phyloP scores from a whole-genome alignment of 305 asterid species.

The Fraxinus baroniana region DNA sequence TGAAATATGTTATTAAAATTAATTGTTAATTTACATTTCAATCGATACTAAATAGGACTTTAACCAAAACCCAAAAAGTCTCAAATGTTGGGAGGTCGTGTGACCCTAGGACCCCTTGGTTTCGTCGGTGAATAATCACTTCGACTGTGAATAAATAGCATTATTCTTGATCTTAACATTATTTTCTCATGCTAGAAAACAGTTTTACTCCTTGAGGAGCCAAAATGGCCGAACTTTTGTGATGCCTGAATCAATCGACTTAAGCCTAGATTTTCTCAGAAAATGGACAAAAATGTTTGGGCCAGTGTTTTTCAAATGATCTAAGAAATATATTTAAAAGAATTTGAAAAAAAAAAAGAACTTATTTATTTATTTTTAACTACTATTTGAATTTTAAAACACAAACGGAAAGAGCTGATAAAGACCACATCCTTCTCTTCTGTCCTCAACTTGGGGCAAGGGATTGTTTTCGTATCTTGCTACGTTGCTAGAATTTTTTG shows the following conservation, averaged over 20 bases:
- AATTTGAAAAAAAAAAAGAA: no score
- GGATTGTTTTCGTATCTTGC: not conserved
- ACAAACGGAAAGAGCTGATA: not conserved
- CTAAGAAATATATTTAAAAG: not conserved
- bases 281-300: not conserved
- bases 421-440: not conserved
- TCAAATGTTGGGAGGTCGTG: no score
- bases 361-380: not conserved
- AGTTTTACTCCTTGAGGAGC: not conserved
- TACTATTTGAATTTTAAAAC: not conserved
- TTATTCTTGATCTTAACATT: conserved; percentile 2
- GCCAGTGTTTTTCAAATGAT: not conserved
- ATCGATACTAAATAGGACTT: no score
- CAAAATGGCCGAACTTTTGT: not conserved
- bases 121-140: not conserved
- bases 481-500: no score
- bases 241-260: not conserved
- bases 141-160: not conserved
- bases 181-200: not conserved
- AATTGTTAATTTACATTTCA: no score
- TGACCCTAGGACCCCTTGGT: no score
- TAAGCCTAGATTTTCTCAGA: not conserved
- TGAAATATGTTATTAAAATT: no score
- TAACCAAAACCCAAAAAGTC: no score
- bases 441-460: not conserved